A percentile compares a stretch with the other conserved stretches of the same genome.
Conservation (phyloP, 2,329 filamentous ascomycete genomes). For the Sclerotinia sclerotiorum region DNA sequence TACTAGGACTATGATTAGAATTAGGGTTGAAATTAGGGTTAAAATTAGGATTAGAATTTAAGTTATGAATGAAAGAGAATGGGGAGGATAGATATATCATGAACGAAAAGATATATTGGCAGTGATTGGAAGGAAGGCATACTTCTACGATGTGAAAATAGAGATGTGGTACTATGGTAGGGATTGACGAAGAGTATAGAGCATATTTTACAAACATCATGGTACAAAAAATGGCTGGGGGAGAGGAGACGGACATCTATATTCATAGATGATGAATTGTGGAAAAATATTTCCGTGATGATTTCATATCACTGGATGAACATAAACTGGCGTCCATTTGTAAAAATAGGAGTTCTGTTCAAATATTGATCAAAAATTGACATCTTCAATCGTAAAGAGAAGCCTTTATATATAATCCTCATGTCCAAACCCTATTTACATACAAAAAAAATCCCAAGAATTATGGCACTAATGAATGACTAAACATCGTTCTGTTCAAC, state of each 20-base stretch:
- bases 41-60: not conserved
- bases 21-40: too few relatives aligned
- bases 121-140: not conserved
- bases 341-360: not conserved
- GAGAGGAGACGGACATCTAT: not conserved
- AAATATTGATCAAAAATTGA: not conserved
- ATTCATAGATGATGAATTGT: not conserved
- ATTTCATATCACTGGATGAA: not conserved
- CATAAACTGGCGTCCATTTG: not conserved
- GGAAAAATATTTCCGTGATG: not conserved
- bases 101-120: not conserved
- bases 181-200: too few relatives aligned
- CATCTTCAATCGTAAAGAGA: not conserved
- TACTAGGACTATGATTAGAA: not conserved
- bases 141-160: not conserved
- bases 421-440: slow-evolving; percentile 8
- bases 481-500: slow-evolving; percentile 1
- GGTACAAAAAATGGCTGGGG: not conserved
- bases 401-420: slow-evolving; percentile 7
- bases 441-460: not conserved
- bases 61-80: not conserved
- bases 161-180: not conserved
- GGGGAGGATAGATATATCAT: not conserved
- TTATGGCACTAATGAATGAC: not conserved
- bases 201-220: not conserved